phyloP scores from a whole-genome alignment of 1,139 yeast genomes.

The Hyphopichia wangnamkhiaoensis region DNA sequence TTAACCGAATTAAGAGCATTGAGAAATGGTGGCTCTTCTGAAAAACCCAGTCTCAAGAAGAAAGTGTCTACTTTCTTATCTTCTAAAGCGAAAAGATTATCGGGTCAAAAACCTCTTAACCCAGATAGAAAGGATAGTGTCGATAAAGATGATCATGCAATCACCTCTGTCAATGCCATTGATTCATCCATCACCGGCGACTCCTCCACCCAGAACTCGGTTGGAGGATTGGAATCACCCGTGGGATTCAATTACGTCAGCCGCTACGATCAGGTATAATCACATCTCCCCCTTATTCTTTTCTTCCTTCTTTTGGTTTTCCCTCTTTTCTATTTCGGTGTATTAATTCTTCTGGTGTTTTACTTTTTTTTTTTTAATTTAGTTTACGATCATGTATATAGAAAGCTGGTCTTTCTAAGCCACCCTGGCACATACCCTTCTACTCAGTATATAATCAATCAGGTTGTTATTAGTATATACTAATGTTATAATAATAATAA shows the following conservation, averaged over 20 bases:
- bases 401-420: conserved; percentile 2
- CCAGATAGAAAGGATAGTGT: neutral
- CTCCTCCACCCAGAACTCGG: neutral
- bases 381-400: neutral
- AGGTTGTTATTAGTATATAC: no score
- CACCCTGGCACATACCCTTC: neutral
- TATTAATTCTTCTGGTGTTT: neutral
- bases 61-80: neutral
- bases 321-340: neutral
- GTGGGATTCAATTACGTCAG: conserved; percentile 5
- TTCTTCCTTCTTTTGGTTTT: neutral
- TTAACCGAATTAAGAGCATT: conserved; percentile 24
- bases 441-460: neutral
- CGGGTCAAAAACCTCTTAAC: neutral
- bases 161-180: conserved; percentile 1
- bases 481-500: no score
- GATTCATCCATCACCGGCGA: conserved; percentile 2
- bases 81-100: neutral
- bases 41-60: conserved; percentile 1
- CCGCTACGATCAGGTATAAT: conserved; percentile 1
- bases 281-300: neutral
- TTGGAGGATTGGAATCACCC: conserved; percentile 2
- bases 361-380: neutral
- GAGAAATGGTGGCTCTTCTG: conserved; percentile 4
- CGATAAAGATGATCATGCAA: neutral